A percentile compares a stretch with the other conserved stretches of the same genome.
These are phyloP conservation scores for Trypanosoma platydactyli DNA, from an alignment of 208 protist species.

Conservation along the genomic window DNA sequence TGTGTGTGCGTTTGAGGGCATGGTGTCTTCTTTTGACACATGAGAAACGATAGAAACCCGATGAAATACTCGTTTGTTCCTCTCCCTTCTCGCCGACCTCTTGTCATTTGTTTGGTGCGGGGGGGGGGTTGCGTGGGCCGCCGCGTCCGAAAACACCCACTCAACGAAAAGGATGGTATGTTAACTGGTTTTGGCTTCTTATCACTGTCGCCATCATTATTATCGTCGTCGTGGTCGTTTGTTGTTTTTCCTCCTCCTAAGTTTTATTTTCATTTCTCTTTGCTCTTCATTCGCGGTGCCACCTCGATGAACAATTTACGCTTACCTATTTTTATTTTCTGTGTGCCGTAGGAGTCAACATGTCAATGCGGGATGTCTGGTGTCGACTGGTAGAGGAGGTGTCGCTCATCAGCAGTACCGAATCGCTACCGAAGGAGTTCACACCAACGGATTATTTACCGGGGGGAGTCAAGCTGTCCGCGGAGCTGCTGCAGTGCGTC, in stretches of 20 bases:
- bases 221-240: too few relatives aligned
- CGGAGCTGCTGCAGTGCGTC: constrained; percentile 40
- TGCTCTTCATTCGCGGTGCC: background rate
- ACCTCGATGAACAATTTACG: background rate
- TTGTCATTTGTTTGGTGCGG: constrained; percentile 15
- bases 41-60: too few relatives aligned
- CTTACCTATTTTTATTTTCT: background rate
- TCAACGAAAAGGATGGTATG: background rate
- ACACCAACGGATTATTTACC: constrained; percentile 36
- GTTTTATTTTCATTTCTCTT: constrained; percentile 14
- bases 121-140: constrained; percentile 26
- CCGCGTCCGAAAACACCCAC: constrained; percentile 6
- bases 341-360: background rate
- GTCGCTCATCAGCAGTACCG: constrained; percentile 49
- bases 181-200: background rate
- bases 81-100: constrained; percentile 21
- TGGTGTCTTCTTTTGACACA: constrained; percentile 14
- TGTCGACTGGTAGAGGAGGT: constrained; percentile 50
- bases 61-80: too few relatives aligned
- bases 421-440: constrained; percentile 47
- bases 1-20: background rate
- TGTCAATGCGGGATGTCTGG: constrained; percentile 43
- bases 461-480: constrained; percentile 24
- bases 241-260: constrained; percentile 14
- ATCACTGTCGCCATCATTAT: too few relatives aligned